Evolutionary conservation across 371 early-diverging fungal genomes (phyloP).

Genomic region (Encephalitozoon hellem): DNA sequence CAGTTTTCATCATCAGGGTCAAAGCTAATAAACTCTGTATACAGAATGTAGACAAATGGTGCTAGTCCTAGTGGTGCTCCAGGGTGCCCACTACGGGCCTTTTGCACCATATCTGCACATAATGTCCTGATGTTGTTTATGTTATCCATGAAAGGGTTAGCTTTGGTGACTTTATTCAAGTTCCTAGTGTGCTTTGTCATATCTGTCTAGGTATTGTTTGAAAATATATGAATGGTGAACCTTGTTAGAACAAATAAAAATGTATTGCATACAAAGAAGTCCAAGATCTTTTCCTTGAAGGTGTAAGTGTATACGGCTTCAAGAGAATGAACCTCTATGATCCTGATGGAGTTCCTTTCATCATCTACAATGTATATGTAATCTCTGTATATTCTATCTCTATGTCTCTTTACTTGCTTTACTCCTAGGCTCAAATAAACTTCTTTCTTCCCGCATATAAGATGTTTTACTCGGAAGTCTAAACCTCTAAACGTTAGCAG

Average conservation of each 20-base stretch:
- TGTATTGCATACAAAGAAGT: not conserved
- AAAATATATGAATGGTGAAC: not conserved
- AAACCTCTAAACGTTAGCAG: conserved; percentile 6
- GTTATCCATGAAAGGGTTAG: not conserved
- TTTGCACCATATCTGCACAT: conserved; percentile 81
- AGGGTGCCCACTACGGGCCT: conserved; percentile 91
- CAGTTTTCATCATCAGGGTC: conserved; percentile 58
- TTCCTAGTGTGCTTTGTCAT: not conserved
- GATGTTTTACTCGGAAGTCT: not conserved
- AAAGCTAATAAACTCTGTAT: conserved; percentile 62
- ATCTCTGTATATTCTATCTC: conserved; percentile 16
- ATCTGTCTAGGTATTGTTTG: not conserved
- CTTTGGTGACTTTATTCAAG: not conserved
- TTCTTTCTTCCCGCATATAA: not conserved
- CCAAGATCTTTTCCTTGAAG: not conserved
- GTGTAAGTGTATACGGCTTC: conserved; percentile 1
- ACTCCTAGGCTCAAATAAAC: not conserved
- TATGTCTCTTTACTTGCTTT: conserved; percentile 3
- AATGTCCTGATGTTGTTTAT: conserved; percentile 83
- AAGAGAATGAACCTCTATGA: not conserved
- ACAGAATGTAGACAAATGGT: conserved; percentile 80
- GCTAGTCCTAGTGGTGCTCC: conserved; percentile 90
- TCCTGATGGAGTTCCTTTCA: not conserved
- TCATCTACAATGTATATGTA: conserved; percentile 11
- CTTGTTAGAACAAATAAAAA: conserved; percentile 7